Percentiles rank a stretch among this genome's conserved stretches.
phyloP scores from a whole-genome alignment of 495 filamentous ascomycete genomes.

The Penicilliopsis zonata region DNA sequence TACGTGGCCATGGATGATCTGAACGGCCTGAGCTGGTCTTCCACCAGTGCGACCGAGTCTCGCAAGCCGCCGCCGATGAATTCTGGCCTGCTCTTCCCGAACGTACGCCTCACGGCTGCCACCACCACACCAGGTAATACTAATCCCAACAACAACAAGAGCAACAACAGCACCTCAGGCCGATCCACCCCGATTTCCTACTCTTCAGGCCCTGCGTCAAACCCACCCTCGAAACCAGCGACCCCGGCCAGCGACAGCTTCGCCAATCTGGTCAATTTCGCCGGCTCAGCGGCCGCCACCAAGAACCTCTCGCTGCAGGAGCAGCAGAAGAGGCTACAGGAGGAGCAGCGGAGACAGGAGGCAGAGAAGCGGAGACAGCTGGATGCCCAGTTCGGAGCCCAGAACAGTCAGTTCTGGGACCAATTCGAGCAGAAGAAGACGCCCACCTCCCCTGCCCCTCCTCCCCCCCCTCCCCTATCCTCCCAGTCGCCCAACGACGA shows the following conservation, averaged over 20 bases:
- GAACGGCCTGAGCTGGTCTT: constrained; percentile 42
- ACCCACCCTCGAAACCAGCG: constrained; percentile 39
- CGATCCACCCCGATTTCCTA: constrained; percentile 55
- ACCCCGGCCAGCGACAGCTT: constrained; percentile 75
- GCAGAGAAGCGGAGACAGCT: constrained; percentile 55
- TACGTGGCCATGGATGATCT: constrained; percentile 43
- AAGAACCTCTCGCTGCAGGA: constrained; percentile 71
- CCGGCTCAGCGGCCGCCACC: constrained; percentile 49
- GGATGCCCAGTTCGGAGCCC: constrained; percentile 61
- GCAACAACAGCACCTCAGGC: constrained; percentile 51
- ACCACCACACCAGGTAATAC: no score
- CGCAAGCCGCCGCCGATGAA: constrained; percentile 39
- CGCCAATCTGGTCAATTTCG: constrained; percentile 72
- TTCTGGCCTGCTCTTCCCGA: constrained; percentile 44
- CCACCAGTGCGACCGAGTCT: constrained; percentile 20
- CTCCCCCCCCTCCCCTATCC: constrained; percentile 47
- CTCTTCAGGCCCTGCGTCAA: constrained; percentile 38
- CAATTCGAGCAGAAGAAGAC: constrained; percentile 36
- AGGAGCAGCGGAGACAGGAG: constrained; percentile 64
- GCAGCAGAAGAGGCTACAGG: constrained; percentile 69
- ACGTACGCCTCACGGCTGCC: no score
- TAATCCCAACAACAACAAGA: no score
- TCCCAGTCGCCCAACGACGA: constrained; percentile 19
- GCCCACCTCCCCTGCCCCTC: constrained; percentile 8
- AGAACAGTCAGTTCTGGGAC: constrained; percentile 59